phyloP scores from a whole-genome alignment of 75 land plant genomes.

The Ceratopteris richardii region DNA sequence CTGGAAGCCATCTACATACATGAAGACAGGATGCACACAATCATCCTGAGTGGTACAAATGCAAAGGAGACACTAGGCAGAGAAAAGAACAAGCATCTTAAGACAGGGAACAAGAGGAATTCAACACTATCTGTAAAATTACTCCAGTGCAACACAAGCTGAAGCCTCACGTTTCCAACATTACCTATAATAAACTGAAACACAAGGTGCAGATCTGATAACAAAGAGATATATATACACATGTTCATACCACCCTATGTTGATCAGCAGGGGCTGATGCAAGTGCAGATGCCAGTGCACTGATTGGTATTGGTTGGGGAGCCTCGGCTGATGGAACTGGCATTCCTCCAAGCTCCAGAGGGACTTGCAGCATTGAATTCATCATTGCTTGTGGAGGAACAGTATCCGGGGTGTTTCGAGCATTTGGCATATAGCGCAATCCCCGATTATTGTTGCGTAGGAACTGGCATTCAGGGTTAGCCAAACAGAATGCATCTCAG shows the following conservation, averaged over 20 bases:
- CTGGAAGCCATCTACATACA: too few species aligned
- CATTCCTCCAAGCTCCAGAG: constrained; percentile 64
- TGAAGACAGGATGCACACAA: too few species aligned
- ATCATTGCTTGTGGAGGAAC: constrained; percentile 41
- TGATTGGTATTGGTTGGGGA: constrained; percentile 57
- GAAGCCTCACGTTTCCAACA: too few species aligned
- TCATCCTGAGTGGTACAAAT: too few species aligned
- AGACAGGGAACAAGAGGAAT: too few species aligned
- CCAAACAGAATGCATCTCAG: not conserved
- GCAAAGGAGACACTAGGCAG: too few species aligned
- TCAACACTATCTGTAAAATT: too few species aligned
- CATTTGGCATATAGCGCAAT: constrained; percentile 42
- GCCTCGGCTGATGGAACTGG: constrained; percentile 44
- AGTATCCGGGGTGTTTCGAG: constrained; percentile 40
- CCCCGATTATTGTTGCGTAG: constrained; percentile 49
- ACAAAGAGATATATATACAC: not conserved
- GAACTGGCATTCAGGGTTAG: constrained; percentile 16
- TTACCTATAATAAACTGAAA: not conserved
- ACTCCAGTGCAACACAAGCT: too few species aligned
- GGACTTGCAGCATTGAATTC: constrained; percentile 63
- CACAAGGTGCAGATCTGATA: not conserved
- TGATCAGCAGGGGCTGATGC: constrained; percentile 90
- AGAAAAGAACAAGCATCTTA: not conserved
- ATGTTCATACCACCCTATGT: constrained; percentile 67
- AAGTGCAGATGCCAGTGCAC: constrained; percentile 78